These are phyloP conservation scores for Harringtonia aguacate DNA, from an alignment of 2,329 filamentous ascomycete genomes.

Conservation along the genomic window DNA sequence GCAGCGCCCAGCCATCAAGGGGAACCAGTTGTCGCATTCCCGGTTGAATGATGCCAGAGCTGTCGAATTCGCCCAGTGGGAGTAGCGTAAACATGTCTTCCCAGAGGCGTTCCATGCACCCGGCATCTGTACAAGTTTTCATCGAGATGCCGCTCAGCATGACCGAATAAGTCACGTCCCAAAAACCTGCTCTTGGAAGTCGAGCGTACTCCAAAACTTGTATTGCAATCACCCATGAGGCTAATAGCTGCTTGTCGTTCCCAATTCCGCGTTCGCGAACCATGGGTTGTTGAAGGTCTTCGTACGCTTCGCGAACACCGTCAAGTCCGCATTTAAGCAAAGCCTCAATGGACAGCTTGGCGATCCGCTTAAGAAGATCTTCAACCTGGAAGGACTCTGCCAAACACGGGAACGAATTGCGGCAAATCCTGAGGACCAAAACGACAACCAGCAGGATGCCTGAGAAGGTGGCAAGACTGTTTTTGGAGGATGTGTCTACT, in stretches of 20 bases:
- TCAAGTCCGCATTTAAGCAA: constrained; percentile 32
- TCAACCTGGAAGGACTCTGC: constrained; percentile 34
- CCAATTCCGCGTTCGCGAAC: constrained; percentile 42
- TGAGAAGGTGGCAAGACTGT: constrained; percentile 16
- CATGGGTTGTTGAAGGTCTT: constrained; percentile 31
- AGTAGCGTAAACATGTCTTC: constrained; percentile 47
- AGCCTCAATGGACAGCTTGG: constrained; percentile 24
- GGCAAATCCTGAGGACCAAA: constrained; percentile 32
- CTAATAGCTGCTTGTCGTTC: constrained; percentile 29
- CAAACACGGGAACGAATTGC: constrained; percentile 18
- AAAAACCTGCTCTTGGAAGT: constrained; percentile 46
- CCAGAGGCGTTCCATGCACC: constrained; percentile 46
- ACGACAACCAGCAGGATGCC: constrained; percentile 26
- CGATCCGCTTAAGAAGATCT: constrained; percentile 31
- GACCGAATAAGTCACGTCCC: constrained; percentile 42
- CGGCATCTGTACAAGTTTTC: constrained; percentile 28
- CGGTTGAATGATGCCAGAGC: constrained; percentile 34
- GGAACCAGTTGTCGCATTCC: constrained; percentile 24
- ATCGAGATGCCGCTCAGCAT: constrained; percentile 24
- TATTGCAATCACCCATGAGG: constrained; percentile 50
- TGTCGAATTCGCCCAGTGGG: constrained; percentile 50
- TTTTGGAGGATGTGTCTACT: constrained; percentile 13
- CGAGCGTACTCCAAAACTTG: constrained; percentile 37
- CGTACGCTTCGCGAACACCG: constrained; percentile 34
- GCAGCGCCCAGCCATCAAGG: constrained; percentile 50